phyloP scores from a whole-genome alignment of 2,329 filamentous ascomycete genomes.

The Claviceps sp. region DNA sequence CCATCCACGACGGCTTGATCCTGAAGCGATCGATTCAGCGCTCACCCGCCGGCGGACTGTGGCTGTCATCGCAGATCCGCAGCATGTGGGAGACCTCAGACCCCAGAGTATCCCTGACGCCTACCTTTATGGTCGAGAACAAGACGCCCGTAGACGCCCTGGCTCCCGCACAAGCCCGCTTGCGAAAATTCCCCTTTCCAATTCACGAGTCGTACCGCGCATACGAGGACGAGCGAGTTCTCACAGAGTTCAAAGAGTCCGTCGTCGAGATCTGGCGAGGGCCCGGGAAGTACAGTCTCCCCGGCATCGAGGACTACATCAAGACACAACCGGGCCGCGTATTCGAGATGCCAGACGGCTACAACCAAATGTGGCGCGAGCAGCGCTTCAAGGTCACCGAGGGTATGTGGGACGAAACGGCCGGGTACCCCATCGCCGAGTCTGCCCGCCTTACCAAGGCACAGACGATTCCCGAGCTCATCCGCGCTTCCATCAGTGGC shows the following conservation, averaged over 20 bases:
- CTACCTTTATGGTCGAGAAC: constrained; percentile 75
- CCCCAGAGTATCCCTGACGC: constrained; percentile 59
- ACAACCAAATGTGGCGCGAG: constrained; percentile 85
- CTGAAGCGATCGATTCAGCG: constrained; percentile 80
- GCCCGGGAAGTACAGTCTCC: constrained; percentile 50
- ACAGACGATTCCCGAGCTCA: constrained; percentile 73
- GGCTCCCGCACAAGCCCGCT: constrained; percentile 60
- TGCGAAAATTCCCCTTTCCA: constrained; percentile 53
- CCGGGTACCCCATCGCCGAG: constrained; percentile 43
- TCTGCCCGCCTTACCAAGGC: constrained; percentile 44
- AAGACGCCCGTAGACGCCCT: constrained; percentile 85
- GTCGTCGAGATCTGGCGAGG: constrained; percentile 90
- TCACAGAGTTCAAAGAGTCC: constrained; percentile 95
- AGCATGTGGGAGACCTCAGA: constrained; percentile 59
- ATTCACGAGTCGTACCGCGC: constrained; percentile 59
- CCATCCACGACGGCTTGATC: constrained; percentile 88
- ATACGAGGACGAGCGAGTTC: constrained; percentile 81
- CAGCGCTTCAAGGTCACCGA: constrained; percentile 81
- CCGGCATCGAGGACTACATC: constrained; percentile 64
- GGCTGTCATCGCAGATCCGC: constrained; percentile 79
- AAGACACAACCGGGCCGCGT: constrained; percentile 64
- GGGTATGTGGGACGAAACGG: constrained; percentile 79
- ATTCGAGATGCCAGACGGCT: constrained; percentile 95
- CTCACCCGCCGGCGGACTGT: constrained; percentile 76
- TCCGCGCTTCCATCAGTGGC: constrained; percentile 61